A percentile compares a stretch with the other conserved stretches of the same genome.
phyloP scores from a whole-genome alignment of 106 monocot species.

The Dactylorhiza incarnata region DNA sequence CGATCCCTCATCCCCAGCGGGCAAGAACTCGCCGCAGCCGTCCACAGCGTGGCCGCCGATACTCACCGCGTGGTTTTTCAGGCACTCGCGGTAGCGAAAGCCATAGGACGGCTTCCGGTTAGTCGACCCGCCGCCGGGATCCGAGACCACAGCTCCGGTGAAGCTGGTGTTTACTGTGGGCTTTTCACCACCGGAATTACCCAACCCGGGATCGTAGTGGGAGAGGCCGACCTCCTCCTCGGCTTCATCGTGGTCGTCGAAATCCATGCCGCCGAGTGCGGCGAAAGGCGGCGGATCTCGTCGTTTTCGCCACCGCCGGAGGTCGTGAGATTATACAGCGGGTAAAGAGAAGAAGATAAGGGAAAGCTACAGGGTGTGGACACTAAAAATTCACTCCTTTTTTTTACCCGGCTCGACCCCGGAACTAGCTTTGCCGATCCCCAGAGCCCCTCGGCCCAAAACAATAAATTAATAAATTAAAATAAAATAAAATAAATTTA shows the following conservation, averaged over 20 bases:
- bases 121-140: not conserved
- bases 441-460: not conserved
- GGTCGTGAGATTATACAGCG: too few species aligned
- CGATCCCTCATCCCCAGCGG: constrained; percentile 72
- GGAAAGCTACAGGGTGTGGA: constrained; percentile 3
- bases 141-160: not conserved
- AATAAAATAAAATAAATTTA: too few species aligned
- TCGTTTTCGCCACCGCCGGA: too few species aligned
- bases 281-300: not conserved
- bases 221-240: constrained; percentile 5
- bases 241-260: constrained; percentile 11
- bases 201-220: not conserved
- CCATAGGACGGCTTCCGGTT: constrained; percentile 3
- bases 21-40: constrained; percentile 88
- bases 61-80: constrained; percentile 80
- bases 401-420: not conserved
- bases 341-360: not conserved
- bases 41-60: constrained; percentile 94
- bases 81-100: constrained; percentile 61
- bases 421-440: constrained; percentile 1
- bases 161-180: not conserved
- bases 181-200: constrained; percentile 4
- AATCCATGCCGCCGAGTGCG: constrained; percentile 4
- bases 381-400: not conserved
- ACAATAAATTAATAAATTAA: not conserved